These are phyloP conservation scores for Calonectria montana DNA, from an alignment of 2,329 filamentous ascomycete genomes.

Conservation along the genomic window DNA sequence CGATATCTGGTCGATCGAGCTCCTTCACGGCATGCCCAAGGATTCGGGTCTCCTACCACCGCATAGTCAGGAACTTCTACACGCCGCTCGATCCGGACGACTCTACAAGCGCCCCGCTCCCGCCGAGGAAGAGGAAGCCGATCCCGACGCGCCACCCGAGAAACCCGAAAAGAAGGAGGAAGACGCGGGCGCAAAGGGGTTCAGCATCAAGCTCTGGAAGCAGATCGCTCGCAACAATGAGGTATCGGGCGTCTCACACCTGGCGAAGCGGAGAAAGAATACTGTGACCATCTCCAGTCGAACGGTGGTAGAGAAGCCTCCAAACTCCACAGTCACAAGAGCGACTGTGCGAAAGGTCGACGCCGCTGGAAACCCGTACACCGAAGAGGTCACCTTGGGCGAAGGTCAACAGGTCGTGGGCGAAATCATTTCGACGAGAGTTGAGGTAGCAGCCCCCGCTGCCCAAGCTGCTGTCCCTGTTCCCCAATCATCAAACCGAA, in stretches of 20 bases:
- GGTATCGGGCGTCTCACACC: conserved; percentile 61
- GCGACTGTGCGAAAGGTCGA: conserved; percentile 85
- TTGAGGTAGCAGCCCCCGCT: conserved; percentile 56
- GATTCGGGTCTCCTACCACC: conserved; percentile 82
- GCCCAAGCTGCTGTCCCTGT: conserved; percentile 62
- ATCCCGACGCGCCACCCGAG: conserved; percentile 60
- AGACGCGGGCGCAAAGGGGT: conserved; percentile 65
- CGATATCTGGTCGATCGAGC: conserved; percentile 79
- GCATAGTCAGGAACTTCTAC: conserved; percentile 85
- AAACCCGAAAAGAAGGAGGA: conserved; percentile 73
- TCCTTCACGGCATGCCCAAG: conserved; percentile 84
- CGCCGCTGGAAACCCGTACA: conserved; percentile 81
- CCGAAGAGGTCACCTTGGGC: conserved; percentile 84
- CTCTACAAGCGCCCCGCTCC: conserved; percentile 79
- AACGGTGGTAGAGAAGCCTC: conserved; percentile 56
- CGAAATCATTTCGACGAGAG: conserved; percentile 76
- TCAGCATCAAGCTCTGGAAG: conserved; percentile 70
- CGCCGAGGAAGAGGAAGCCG: conserved; percentile 68
- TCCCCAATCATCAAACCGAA: conserved; percentile 53
- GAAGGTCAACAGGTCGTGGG: conserved; percentile 85
- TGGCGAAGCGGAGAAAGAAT: conserved; percentile 72
- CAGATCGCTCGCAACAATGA: conserved; percentile 70
- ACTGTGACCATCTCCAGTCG: conserved; percentile 68
- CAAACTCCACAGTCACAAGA: conserved; percentile 73
- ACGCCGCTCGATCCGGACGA: conserved; percentile 81